Evolutionary conservation across 192 early-diverging fungal species (phyloP).

Genomic region (Coemansia sp.): DNA sequence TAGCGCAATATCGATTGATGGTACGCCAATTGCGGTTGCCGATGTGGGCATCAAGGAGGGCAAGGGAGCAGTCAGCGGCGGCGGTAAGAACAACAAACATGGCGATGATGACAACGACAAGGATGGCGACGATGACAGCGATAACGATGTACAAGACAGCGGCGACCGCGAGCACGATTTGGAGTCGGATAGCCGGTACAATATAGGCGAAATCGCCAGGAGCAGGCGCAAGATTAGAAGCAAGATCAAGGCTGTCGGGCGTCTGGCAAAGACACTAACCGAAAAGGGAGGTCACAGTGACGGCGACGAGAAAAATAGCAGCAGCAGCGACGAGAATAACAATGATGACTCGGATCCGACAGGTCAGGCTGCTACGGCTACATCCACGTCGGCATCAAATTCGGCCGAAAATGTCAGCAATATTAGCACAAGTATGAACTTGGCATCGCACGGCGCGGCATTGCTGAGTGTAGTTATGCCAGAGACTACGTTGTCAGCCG

Average conservation of each 20-base stretch:
- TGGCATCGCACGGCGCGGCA: background rate
- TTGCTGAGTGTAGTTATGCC: background rate
- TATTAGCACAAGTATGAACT: slow-evolving; percentile 1
- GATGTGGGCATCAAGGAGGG: slow-evolving; percentile 3
- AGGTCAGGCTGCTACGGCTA: background rate
- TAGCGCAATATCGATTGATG: slow-evolving; percentile 46
- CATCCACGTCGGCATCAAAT: background rate
- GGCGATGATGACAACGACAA: slow-evolving; percentile 19
- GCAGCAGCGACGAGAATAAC: background rate
- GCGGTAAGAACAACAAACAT: slow-evolving; percentile 12
- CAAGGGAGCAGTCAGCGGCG: slow-evolving; percentile 10
- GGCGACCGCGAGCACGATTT: slow-evolving; percentile 16
- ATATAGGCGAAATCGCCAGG: slow-evolving; percentile 7
- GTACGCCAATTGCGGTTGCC: slow-evolving; percentile 22
- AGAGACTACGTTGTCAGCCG: background rate
- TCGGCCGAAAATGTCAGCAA: background rate
- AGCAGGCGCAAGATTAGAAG: slow-evolving; percentile 7
- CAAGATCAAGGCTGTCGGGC: slow-evolving; percentile 7
- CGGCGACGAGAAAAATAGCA: background rate
- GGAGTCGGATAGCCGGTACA: slow-evolving; percentile 18
- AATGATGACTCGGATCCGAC: background rate
- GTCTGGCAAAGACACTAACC: background rate
- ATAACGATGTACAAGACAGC: slow-evolving; percentile 4
- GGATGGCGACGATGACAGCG: slow-evolving; percentile 19
- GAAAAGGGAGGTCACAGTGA: background rate